These are phyloP conservation scores for Eimeria falciformis DNA, from an alignment of 169 alveolate species.

Conservation along the genomic window DNA sequence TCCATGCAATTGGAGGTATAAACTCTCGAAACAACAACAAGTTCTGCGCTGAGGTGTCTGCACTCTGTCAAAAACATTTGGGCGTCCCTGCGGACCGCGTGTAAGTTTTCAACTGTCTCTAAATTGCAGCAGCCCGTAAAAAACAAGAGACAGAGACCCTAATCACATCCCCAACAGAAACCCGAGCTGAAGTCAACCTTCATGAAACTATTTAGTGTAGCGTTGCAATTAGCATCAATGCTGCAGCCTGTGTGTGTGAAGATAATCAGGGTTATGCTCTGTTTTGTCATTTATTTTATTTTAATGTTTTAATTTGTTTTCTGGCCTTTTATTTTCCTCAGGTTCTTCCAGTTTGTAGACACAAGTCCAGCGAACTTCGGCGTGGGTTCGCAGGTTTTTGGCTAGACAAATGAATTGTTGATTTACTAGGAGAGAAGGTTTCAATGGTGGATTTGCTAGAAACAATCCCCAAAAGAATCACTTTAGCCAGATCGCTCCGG, in stretches of 20 bases:
- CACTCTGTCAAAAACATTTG: constrained; percentile 11
- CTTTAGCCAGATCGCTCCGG: too few species aligned
- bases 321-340: neutral
- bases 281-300: too few species aligned
- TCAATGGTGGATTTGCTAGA: neutral
- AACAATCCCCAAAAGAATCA: neutral
- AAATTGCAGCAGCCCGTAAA: neutral
- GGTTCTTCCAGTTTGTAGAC: constrained; percentile 30
- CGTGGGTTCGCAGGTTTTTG: constrained; percentile 42
- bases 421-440: neutral
- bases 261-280: too few species aligned
- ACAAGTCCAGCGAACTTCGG: constrained; percentile 22
- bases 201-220: too few species aligned
- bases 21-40: constrained; percentile 2
- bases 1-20: constrained; percentile 35
- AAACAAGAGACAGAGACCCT: neutral
- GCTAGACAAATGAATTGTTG: neutral
- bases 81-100: constrained; percentile 39
- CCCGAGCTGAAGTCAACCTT: too few species aligned
- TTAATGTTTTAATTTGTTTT: neutral
- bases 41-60: constrained; percentile 5
- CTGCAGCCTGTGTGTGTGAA: too few species aligned
- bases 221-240: too few species aligned
- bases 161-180: neutral
- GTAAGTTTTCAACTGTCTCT: constrained; percentile 29